These are phyloP conservation scores for Rickenella mellea DNA, from an alignment of 768 basidiomycete genomes.

Conservation along the genomic window DNA sequence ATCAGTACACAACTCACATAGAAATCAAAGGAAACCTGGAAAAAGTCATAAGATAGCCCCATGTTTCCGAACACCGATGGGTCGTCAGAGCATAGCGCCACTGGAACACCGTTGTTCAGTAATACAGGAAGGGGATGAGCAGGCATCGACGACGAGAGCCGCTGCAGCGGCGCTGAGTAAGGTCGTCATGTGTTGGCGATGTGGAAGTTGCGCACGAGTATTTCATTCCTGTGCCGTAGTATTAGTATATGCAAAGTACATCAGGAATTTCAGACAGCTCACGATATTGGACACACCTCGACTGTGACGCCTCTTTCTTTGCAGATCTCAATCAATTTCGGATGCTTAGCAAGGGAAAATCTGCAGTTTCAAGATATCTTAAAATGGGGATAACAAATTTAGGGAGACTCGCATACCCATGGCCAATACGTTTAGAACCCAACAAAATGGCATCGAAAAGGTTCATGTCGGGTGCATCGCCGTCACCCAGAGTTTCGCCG, in stretches of 20 bases:
- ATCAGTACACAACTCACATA: not conserved
- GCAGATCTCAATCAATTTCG: constrained; percentile 60
- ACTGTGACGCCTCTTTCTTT: constrained; percentile 52
- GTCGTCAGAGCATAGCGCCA: constrained; percentile 67
- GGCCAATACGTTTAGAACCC: constrained; percentile 73
- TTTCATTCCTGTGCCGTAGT: constrained; percentile 48
- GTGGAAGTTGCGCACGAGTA: constrained; percentile 44
- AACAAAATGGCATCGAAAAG: constrained; percentile 72
- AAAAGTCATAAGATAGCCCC: constrained; percentile 73
- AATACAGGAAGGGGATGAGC: constrained; percentile 69
- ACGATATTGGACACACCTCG: constrained; percentile 81
- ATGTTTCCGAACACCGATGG: constrained; percentile 71
- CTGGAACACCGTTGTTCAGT: constrained; percentile 63
- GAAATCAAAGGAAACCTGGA: constrained; percentile 36
- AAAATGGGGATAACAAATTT: not conserved
- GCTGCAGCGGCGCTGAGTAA: constrained; percentile 25
- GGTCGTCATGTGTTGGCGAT: not conserved
- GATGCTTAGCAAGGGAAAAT: constrained; percentile 71
- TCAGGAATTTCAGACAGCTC: constrained; percentile 17
- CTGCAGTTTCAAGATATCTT: constrained; percentile 21
- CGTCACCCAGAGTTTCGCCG: constrained; percentile 75
- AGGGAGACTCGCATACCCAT: constrained; percentile 40
- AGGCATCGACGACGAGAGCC: constrained; percentile 70
- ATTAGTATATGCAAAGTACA: constrained; percentile 1
- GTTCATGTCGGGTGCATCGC: constrained; percentile 58